A percentile compares a stretch with the other conserved stretches of the same genome.
Conservation (phyloP, 2,329 filamentous ascomycete genomes). For the Chrysosphaeria jannelii region DNA sequence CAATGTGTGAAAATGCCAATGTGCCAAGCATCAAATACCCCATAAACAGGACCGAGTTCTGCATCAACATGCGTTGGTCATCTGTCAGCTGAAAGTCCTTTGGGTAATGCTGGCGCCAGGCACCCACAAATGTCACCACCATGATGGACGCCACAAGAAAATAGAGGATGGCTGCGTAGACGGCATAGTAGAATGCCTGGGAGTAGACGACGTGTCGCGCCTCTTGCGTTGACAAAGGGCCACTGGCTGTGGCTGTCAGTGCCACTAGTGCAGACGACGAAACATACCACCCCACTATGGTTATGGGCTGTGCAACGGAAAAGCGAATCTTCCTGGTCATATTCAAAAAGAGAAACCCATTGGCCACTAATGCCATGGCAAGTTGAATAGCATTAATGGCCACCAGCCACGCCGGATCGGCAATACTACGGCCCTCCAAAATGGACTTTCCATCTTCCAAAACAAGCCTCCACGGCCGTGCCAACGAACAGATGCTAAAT, state of each 20-base stretch:
- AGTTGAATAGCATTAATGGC: constrained; percentile 53
- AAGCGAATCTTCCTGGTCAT: constrained; percentile 61
- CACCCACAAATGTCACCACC: constrained; percentile 52
- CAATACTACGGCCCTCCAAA: too few species aligned
- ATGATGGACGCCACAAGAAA: constrained; percentile 50
- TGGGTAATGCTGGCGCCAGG: constrained; percentile 36
- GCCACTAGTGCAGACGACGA: constrained; percentile 34
- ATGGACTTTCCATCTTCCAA: too few species aligned
- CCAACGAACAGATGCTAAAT: constrained; percentile 60
- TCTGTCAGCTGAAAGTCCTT: constrained; percentile 53
- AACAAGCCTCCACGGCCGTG: constrained; percentile 51
- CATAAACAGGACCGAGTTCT: constrained; percentile 69
- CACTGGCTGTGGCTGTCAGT: constrained; percentile 32
- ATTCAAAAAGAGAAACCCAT: constrained; percentile 58
- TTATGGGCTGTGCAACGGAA: constrained; percentile 51
- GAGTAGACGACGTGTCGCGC: constrained; percentile 23
- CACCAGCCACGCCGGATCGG: too few species aligned
- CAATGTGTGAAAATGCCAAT: constrained; percentile 39
- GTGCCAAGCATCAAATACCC: constrained; percentile 55
- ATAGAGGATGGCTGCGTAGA: constrained; percentile 55
- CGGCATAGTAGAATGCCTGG: constrained; percentile 65
- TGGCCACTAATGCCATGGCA: constrained; percentile 44
- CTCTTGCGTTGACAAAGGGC: too few species aligned
- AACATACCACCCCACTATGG: constrained; percentile 51
- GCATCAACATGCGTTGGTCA: constrained; percentile 61